Conservation (phyloP, 345 rosid genomes). For the Psidium friedrichsthalianum region DNA sequence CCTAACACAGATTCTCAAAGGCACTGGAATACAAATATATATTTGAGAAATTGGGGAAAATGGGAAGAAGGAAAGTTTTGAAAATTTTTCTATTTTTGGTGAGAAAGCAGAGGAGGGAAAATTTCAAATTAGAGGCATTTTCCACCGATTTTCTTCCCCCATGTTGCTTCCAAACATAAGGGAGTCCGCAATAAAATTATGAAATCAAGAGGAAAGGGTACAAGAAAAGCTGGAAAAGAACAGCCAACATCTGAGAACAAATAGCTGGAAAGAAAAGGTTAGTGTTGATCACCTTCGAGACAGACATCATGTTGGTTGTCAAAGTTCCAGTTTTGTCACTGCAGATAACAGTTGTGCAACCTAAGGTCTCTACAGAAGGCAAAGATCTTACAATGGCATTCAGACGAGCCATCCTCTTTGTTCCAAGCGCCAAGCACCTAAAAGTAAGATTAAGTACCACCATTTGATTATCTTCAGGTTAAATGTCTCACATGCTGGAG, state of each 20-base stretch:
- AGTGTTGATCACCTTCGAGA: conserved; percentile 59
- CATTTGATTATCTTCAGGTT: not conserved
- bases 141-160: not conserved
- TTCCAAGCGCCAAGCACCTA: conserved; percentile 99
- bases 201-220: not conserved
- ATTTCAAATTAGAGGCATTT: not conserved
- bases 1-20: not conserved
- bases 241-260: not conserved
- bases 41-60: not conserved
- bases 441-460: not conserved
- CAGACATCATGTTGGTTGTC: conserved; percentile 99
- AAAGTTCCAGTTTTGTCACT: conserved; percentile 98
- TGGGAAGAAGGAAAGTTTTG: not conserved
- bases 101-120: not conserved
- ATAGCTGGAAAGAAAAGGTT: not conserved
- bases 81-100: not conserved
- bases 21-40: not conserved
- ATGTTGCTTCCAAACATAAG: not conserved
- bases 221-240: not conserved
- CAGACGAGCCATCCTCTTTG: conserved; percentile 97
- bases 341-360: conserved; percentile 98
- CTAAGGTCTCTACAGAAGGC: conserved; percentile 97
- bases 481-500: not conserved
- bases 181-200: not conserved
- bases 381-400: conserved; percentile 96